These are phyloP conservation scores for Corylus avellana DNA, from an alignment of 306 rosid species.

Conservation along the genomic window DNA sequence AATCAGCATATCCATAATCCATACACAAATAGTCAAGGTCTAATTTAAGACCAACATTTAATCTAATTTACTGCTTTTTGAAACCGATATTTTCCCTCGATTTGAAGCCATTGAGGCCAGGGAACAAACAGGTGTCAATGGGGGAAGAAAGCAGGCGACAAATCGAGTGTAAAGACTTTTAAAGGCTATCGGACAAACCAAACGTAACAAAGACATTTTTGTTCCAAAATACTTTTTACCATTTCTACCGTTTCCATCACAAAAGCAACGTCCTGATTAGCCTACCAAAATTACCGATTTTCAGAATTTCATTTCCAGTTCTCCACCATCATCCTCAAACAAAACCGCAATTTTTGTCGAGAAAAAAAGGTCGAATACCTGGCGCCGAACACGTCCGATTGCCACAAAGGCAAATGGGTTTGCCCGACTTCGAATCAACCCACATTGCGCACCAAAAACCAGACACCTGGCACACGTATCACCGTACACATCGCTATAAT, in stretches of 20 bases:
- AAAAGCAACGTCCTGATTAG: neutral
- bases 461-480: constrained; percentile 38
- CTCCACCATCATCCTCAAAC: neutral
- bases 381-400: constrained; percentile 40
- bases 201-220: neutral
- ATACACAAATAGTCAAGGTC: neutral
- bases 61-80: neutral
- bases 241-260: neutral
- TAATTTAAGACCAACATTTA: neutral
- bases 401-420: constrained; percentile 58
- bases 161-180: neutral
- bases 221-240: neutral
- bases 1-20: neutral
- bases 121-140: no score
- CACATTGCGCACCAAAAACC: constrained; percentile 41
- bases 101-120: neutral
- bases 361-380: constrained; percentile 38
- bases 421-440: constrained; percentile 36
- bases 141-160: neutral
- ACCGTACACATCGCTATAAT: constrained; percentile 30
- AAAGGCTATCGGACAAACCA: no score
- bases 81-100: neutral
- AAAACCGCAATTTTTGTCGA: neutral
- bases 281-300: neutral
- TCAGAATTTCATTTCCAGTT: neutral